Evolutionary conservation across 208 protist species (phyloP), one percentile per base, ranked within the genome.

Genomic region (Strigomonas culicis): DNA sequence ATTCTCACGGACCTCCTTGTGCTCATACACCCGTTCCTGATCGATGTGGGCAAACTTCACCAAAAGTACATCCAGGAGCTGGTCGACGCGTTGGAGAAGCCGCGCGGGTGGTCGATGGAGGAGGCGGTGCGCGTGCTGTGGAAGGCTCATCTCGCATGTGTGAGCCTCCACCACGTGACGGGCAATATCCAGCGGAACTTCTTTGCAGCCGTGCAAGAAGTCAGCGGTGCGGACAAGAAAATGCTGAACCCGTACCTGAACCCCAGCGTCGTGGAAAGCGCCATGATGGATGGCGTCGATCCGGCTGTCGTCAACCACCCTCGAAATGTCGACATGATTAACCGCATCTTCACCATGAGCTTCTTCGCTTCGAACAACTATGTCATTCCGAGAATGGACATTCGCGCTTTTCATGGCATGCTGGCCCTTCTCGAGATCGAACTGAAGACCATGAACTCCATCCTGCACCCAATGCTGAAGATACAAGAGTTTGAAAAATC

Each of bases 181-280:
- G 79, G 79, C 28, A 86, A 86, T 64, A 79, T 86, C 15, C 79
- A 86, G 69, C 68, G 71, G 3, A 86, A 80, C 70, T 86, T 86
- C 53, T 81, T 70, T 62, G 75, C 75, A 17, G 79, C 79, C 1
- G 58, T 74, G 30, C 79, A 73, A 46, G 57, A 80, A 59, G 65
- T 81, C 36, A 56, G 56, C 27, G 32, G 8, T 2, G 28, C 49
- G 1, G 79, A 86, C 28, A 78, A 72, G 52, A n/a, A 72, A 15
- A 2, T 24, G 24, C 39, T 86, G 30, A 86, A 80, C 31, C 31
- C 60, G 24, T 84, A 84, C 58, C 39, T 69, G 3, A 72, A 58
- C 65, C 73, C 73, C 0, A 77, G 73, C 1, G 49, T 59, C 7
- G 57, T 77, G 8, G 62, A 66, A 25, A 59, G 66, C 4, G 72